Evolutionary conservation across 768 basidiomycete genomes (phyloP).

Genomic region (Lentinula lateritia): DNA sequence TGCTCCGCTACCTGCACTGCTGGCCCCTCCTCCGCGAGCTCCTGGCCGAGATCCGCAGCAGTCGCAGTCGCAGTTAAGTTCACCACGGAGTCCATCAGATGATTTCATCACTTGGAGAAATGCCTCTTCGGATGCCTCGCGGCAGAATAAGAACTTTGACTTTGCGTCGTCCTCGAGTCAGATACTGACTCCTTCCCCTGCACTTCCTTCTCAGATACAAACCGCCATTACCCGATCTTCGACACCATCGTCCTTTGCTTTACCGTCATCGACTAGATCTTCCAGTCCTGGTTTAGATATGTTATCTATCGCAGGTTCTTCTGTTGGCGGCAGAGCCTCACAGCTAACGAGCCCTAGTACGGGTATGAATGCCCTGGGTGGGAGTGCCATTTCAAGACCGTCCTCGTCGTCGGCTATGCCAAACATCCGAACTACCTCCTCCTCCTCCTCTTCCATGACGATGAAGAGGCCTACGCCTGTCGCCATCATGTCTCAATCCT

Average conservation of each 20-base stretch:
- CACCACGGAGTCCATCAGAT: neutral
- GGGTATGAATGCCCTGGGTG: neutral
- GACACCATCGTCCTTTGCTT: neutral
- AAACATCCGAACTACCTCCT: neutral
- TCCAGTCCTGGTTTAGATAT: conserved; percentile 1
- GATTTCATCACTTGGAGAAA: neutral
- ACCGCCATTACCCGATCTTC: neutral
- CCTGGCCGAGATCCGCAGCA: conserved; percentile 14
- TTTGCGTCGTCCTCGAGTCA: neutral
- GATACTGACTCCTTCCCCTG: neutral
- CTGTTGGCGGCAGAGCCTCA: neutral
- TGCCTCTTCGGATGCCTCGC: neutral
- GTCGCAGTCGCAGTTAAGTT: conserved; percentile 14
- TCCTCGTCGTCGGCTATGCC: neutral
- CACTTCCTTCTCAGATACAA: conserved; percentile 1
- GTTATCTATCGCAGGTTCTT: neutral
- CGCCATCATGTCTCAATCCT: conserved; percentile 13
- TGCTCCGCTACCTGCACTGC: conserved; percentile 41
- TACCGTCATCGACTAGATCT: neutral
- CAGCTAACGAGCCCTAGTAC: neutral
- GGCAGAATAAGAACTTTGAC: neutral
- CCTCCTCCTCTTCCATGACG: conserved; percentile 1
- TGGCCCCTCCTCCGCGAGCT: conserved; percentile 27
- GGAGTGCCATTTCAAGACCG: neutral
- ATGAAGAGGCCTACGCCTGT: conserved; percentile 10